phyloP scores from a whole-genome alignment of 495 filamentous ascomycete genomes.

The Podospora anserina region DNA sequence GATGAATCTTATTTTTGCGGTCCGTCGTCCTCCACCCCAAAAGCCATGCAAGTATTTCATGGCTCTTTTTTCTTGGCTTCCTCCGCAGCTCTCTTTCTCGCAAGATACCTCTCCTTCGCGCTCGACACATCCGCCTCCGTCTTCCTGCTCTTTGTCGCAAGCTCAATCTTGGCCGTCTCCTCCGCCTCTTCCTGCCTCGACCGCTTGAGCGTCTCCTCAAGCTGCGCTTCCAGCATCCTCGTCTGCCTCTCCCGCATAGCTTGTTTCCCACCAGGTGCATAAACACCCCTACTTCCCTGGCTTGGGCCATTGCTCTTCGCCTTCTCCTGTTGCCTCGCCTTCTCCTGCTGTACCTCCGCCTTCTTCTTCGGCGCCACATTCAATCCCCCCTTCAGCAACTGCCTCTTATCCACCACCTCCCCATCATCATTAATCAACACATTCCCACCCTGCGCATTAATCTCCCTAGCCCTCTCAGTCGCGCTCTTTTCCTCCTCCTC shows the following conservation, averaged over 20 bases:
- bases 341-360: conserved; percentile 35
- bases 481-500: conserved; percentile 59
- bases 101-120: conserved; percentile 83
- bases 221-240: conserved; percentile 78
- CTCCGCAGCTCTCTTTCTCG: conserved; percentile 77
- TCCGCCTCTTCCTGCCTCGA: conserved; percentile 71
- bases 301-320: conserved; percentile 27
- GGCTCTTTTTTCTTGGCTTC: conserved; percentile 56
- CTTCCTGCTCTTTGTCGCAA: conserved; percentile 67
- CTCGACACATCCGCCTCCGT: conserved; percentile 78
- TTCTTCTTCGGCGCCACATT: conserved; percentile 68
- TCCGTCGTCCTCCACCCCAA: background rate
- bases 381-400: conserved; percentile 81
- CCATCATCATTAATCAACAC: conserved; percentile 89
- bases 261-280: conserved; percentile 50
- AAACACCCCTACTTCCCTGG: conserved; percentile 41
- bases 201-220: conserved; percentile 71
- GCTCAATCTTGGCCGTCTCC: conserved; percentile 63
- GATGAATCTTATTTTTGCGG: too few relatives aligned
- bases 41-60: background rate
- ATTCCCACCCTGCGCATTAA: conserved; percentile 65
- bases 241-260: conserved; percentile 78
- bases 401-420: conserved; percentile 88
- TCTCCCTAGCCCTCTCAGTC: conserved; percentile 67
- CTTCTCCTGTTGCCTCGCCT: conserved; percentile 31